phyloP scores from a whole-genome alignment of 129 eudicot species.

The Arctium minus region DNA sequence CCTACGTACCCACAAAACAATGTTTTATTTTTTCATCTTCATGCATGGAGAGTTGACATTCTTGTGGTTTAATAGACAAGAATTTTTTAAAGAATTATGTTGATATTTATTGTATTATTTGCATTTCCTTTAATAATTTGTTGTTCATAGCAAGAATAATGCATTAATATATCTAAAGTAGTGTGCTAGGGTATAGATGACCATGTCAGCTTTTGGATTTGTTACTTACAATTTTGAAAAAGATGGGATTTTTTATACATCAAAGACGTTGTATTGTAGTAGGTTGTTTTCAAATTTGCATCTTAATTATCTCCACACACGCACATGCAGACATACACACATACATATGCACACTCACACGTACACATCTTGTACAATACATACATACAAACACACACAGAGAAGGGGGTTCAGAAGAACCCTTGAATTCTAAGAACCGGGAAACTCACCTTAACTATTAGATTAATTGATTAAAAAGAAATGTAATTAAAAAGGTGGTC shows the following conservation, averaged over 20 bases:
- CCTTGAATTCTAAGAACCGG: too few relatives aligned
- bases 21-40: background rate
- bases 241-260: background rate
- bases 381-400: too few relatives aligned
- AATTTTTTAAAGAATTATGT: conserved; percentile 2
- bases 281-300: too few relatives aligned
- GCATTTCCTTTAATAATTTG: background rate
- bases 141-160: background rate
- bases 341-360: too few relatives aligned
- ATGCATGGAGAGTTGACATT: conserved; percentile 26
- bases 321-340: too few relatives aligned
- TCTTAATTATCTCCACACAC: too few relatives aligned
- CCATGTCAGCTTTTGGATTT: background rate
- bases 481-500: too few relatives aligned
- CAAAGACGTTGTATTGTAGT: background rate
- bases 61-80: conserved; percentile 3
- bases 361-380: too few relatives aligned
- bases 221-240: background rate
- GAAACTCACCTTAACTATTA: too few relatives aligned
- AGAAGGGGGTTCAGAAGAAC: too few relatives aligned
- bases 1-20: background rate
- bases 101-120: background rate
- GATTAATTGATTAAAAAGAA: too few relatives aligned
- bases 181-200: background rate
- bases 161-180: background rate